Base-by-base conservation (phyloP, 2,329 filamentous ascomycete genomes). In the Penicillium sp. region DNA sequence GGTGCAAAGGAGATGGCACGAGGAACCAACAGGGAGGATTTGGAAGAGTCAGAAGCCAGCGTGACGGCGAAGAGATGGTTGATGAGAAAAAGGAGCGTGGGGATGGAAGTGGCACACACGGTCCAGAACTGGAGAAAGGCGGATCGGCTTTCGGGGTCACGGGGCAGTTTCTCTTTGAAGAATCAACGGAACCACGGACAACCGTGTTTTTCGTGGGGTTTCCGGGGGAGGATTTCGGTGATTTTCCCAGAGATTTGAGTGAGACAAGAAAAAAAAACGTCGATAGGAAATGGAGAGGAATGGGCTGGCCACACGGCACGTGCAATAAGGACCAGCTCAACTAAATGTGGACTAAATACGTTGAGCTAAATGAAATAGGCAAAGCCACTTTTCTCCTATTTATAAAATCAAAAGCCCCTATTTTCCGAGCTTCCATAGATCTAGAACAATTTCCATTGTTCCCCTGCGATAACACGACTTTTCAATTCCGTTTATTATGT, bases 1-100 rank as follows among this genome's bases (percentile, higher is more conserved):
- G 87, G 88, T 82, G 92, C 89, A 84, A 94, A 95, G 77, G 90
- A 92, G 82, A 94, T 88, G 82, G 90, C 91, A 75, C 90, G 90
- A 76, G 90, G 88, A 71, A 95, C 85, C 71, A 96, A 83, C 77
- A 94, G 88, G 75, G 92, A 90, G 87, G 92, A 93, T 81, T 96
- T 95, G 90, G 90, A 93, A 78, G 89, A 89, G 79, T 73, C 58
- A 61, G 70, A 64, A 58, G 63, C 63, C 63, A 66, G 63, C 53
- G 57, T 59, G 61, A 62, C 56, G 53, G 54, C 60, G 61, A 59
- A 61, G 66, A 49, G 61, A 54, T 51, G 51, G 63, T 58, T 60
- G 59, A 52, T 41, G 33, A 60, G 61, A 58, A 65, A 66, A 62
- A 63, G 62, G 63, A 68, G 65, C 61, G 56, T 54, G 47, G 65